Percentiles rank a stretch among this genome's conserved stretches.
These are phyloP conservation scores for Syncephalastrum sp. DNA, from an alignment of 371 early-diverging fungal species.

Conservation along the genomic window DNA sequence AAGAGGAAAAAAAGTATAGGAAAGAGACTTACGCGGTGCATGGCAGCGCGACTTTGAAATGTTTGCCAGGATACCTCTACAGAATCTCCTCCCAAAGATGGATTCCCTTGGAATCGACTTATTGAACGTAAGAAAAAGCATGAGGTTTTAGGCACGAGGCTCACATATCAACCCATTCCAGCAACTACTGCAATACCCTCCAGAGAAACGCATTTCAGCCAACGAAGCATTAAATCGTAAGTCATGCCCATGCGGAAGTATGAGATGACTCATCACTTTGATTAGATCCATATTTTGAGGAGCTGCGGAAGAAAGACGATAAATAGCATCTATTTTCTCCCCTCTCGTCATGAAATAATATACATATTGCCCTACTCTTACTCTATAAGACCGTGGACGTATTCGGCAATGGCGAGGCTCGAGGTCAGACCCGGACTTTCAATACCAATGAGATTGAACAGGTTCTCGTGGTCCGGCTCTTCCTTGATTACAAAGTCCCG, in stretches of 20 bases:
- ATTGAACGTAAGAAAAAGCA: constrained; percentile 44
- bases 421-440: constrained; percentile 91
- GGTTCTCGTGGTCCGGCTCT: constrained; percentile 51
- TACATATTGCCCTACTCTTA: too few relatives aligned
- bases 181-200: constrained; percentile 70
- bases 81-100: constrained; percentile 77
- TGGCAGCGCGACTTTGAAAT: constrained; percentile 68
- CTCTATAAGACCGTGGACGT: constrained; percentile 50
- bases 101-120: constrained; percentile 82
- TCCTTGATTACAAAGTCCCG: constrained; percentile 78
- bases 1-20: not conserved
- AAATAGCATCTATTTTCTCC: not conserved
- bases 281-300: constrained; percentile 54
- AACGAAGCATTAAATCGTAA: constrained; percentile 70
- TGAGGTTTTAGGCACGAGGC: not conserved
- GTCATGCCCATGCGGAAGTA: constrained; percentile 9
- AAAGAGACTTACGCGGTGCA: constrained; percentile 15
- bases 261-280: not conserved
- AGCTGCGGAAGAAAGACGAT: constrained; percentile 41
- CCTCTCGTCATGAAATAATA: not conserved
- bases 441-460: constrained; percentile 81
- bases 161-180: constrained; percentile 9
- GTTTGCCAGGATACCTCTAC: constrained; percentile 67
- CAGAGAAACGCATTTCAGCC: constrained; percentile 74
- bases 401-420: constrained; percentile 80